A percentile compares a stretch with the other conserved stretches of the same genome.
Evolutionary conservation across 352 stramenopile species (phyloP).

Genomic region (Lagenidium sp.): DNA sequence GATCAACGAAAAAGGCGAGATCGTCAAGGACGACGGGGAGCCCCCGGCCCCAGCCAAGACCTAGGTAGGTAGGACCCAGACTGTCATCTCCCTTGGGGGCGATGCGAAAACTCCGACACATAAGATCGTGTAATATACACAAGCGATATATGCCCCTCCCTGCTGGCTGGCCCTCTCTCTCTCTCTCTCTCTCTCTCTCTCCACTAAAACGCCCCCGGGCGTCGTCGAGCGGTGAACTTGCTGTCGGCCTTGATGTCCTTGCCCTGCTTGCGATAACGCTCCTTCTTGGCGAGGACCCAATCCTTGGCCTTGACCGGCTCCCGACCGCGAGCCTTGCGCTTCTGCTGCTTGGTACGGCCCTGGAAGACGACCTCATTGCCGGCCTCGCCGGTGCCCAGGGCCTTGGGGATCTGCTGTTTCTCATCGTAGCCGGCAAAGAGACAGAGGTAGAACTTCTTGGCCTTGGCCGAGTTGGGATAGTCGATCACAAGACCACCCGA

Average conservation of each 20-base stretch:
- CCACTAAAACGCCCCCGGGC: conserved; percentile 96
- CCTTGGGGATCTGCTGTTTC: conserved; percentile 71
- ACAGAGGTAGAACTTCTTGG: conserved; percentile 99
- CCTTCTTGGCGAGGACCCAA: conserved; percentile 98
- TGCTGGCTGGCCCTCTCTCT: too few relatives aligned
- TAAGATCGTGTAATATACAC: conserved; percentile 57
- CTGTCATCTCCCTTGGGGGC: too few relatives aligned
- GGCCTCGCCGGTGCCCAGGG: conserved; percentile 52
- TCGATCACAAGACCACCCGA: conserved; percentile 98
- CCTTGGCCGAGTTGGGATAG: conserved; percentile 98
- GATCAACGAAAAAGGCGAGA: conserved; percentile 80
- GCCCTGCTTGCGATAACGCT: conserved; percentile 95
- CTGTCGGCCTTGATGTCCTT: conserved; percentile 96
- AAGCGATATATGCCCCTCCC: too few relatives aligned
- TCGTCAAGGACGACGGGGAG: conserved; percentile 42
- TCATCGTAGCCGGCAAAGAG: conserved; percentile 92
- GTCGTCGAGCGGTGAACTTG: conserved; percentile 97
- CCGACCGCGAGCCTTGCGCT: conserved; percentile 40
- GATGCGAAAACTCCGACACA: too few relatives aligned
- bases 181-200: too few relatives aligned
- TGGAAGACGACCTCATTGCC: conserved; percentile 56
- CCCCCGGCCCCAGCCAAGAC: conserved; percentile 4
- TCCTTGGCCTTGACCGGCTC: conserved; percentile 80
- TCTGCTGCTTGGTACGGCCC: conserved; percentile 40
- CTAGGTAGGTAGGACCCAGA: too few relatives aligned